These are phyloP conservation scores for Senecio squalidus DNA, from an alignment of 140 eudicot genomes.

Conservation along the genomic window DNA sequence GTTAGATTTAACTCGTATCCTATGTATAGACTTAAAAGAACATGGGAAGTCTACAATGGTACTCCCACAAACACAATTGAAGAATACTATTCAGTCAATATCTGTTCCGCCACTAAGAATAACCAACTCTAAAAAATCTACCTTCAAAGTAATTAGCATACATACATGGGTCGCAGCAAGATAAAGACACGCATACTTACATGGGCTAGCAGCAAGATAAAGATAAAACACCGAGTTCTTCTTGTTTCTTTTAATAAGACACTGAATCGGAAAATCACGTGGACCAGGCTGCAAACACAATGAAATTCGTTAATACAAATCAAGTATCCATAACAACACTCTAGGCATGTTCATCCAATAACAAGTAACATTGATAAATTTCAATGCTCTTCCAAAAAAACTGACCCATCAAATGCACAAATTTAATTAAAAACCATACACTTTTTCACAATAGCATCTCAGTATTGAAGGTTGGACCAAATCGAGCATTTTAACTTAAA, in stretches of 20 bases:
- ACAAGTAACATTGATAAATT: not conserved
- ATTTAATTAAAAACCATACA: no score
- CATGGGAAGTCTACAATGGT: no score
- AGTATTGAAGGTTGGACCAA: no score
- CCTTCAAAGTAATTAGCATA: not conserved
- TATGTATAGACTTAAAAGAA: no score
- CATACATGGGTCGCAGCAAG: not conserved
- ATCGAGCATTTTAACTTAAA: no score
- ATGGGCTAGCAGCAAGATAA: slow-evolving; percentile 64
- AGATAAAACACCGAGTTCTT: slow-evolving; percentile 63
- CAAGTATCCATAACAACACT: not conserved
- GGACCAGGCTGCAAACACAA: slow-evolving; percentile 69
- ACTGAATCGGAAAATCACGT: slow-evolving; percentile 62
- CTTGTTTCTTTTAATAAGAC: slow-evolving; percentile 79
- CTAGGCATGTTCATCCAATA: not conserved
- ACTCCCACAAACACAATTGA: no score
- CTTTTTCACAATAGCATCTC: no score
- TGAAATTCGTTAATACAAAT: not conserved
- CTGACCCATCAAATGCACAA: not conserved
- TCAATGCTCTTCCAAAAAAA: not conserved
- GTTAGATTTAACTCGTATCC: no score
- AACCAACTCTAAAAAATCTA: not conserved
- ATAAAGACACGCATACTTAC: slow-evolving; percentile 35
- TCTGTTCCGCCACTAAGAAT: not conserved
- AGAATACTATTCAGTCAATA: no score